These are phyloP conservation scores for Phlegmacium glaucopus DNA, from an alignment of 768 basidiomycete genomes.

Conservation along the genomic window DNA sequence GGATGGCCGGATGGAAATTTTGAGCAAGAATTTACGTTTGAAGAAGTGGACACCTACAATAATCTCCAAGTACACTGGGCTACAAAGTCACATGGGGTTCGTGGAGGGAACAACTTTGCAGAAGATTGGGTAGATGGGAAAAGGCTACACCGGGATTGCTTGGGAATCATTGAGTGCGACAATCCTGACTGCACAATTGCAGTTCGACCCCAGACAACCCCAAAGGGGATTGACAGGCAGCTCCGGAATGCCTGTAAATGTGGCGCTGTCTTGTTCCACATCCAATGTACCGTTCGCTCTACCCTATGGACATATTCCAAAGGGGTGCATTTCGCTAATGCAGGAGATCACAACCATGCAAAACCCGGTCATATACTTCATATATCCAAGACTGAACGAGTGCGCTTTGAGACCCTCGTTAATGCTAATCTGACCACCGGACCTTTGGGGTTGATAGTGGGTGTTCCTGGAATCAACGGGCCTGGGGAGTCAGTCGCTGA, in stretches of 20 bases:
- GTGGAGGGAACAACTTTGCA: conserved; percentile 7
- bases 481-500: conserved; percentile 21
- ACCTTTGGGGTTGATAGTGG: conserved; percentile 15
- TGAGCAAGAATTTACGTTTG: conserved; percentile 5
- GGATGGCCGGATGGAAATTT: conserved; percentile 20
- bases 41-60: conserved; percentile 5
- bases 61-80: conserved; percentile 20
- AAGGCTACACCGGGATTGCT: conserved; percentile 10
- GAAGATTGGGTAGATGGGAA: conserved; percentile 10
- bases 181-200: conserved; percentile 12
- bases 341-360: conserved; percentile 11
- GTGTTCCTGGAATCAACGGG: conserved; percentile 15
- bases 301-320: conserved; percentile 8
- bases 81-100: conserved; percentile 8
- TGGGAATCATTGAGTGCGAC: conserved; percentile 15
- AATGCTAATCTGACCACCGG: conserved; percentile 9
- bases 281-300: conserved; percentile 1
- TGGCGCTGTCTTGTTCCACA: neutral
- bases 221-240: neutral
- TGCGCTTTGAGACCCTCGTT: conserved; percentile 9
- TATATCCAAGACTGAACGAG: conserved; percentile 4
- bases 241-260: conserved; percentile 5
- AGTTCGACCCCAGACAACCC: conserved; percentile 14
- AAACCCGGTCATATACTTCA: conserved; percentile 15
- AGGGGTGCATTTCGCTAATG: conserved; percentile 10